phyloP scores from a whole-genome alignment of 805 yeast species.

The Starmera dryadoides region DNA sequence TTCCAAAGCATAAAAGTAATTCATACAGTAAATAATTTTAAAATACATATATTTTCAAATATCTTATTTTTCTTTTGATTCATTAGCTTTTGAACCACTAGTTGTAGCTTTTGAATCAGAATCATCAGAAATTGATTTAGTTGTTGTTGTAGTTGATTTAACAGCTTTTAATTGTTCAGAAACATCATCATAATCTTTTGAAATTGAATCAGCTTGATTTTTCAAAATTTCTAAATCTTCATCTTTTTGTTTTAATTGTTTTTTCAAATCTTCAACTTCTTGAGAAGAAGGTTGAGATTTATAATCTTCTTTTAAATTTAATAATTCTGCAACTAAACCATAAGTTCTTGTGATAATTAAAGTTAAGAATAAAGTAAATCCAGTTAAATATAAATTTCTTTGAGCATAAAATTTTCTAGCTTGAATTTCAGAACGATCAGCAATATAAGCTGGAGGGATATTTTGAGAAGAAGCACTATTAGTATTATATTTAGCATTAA shows the following conservation, averaged over 20 bases:
- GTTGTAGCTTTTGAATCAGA: not conserved
- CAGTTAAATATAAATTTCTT: slow-evolving; percentile 92
- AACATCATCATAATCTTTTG: slow-evolving; percentile 51
- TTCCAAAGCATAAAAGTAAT: slow-evolving; percentile 94
- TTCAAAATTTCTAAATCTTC: slow-evolving; percentile 60
- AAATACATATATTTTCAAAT: not conserved
- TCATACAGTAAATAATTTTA: slow-evolving; percentile 34
- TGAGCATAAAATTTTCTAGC: slow-evolving; percentile 94
- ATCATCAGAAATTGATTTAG: too few relatives aligned
- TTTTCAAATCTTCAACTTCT: slow-evolving; percentile 11
- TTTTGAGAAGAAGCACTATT: slow-evolving; percentile 10
- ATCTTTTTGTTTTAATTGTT: slow-evolving; percentile 38
- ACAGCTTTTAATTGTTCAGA: slow-evolving; percentile 12
- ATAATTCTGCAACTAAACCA: slow-evolving; percentile 66
- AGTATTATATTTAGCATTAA: slow-evolving; percentile 18
- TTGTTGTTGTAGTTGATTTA: too few relatives aligned
- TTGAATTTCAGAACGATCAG: slow-evolving; percentile 74
- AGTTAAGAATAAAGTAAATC: slow-evolving; percentile 87
- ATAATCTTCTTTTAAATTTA: slow-evolving; percentile 55
- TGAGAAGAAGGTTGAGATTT: slow-evolving; percentile 28
- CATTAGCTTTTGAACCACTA: not conserved
- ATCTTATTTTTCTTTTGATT: too few relatives aligned
- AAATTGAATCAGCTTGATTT: slow-evolving; percentile 62
- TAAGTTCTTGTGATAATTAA: slow-evolving; percentile 81
- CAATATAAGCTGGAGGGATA: slow-evolving; percentile 18